Percentiles rank a stretch among this genome's conserved stretches.
phyloP scores from a whole-genome alignment of 495 filamentous ascomycete genomes.

The Trichoderma erinaceum region DNA sequence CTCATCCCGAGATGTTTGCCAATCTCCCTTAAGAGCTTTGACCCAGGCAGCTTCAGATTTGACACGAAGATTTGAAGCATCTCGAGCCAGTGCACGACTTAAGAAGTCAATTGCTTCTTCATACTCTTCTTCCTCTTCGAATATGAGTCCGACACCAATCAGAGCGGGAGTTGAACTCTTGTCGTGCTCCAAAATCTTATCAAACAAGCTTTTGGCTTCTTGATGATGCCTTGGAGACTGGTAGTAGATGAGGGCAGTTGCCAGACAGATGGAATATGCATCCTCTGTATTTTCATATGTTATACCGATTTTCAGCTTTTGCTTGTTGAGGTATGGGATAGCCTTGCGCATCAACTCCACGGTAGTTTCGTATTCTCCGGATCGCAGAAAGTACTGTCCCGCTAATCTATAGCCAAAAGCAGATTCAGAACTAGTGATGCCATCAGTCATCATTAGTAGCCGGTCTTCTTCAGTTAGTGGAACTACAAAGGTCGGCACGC shows the following conservation, averaged over 20 bases:
- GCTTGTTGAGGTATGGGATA: conserved; percentile 48
- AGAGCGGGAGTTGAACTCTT: conserved; percentile 69
- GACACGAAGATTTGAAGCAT: conserved; percentile 66
- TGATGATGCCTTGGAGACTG: conserved; percentile 83
- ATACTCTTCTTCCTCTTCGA: conserved; percentile 88
- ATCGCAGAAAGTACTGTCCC: conserved; percentile 72
- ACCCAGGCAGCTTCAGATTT: conserved; percentile 84
- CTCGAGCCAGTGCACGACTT: conserved; percentile 61
- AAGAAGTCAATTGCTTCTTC: conserved; percentile 71
- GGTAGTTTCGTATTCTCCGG: conserved; percentile 82
- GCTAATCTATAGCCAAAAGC: conserved; percentile 78
- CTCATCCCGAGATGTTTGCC: conserved; percentile 53
- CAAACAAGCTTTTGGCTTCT: conserved; percentile 79
- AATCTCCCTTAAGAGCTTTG: conserved; percentile 73
- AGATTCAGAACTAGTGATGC: conserved; percentile 66
- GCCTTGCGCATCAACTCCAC: conserved; percentile 74
- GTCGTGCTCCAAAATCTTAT: conserved; percentile 66
- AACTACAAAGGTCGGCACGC: conserved; percentile 40
- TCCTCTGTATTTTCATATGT: conserved; percentile 61
- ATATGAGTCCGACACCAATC: conserved; percentile 83
- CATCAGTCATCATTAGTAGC: conserved; percentile 76
- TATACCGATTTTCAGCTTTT: conserved; percentile 60
- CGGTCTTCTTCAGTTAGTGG: conserved; percentile 62
- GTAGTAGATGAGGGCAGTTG: conserved; percentile 76
- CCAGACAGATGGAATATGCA: conserved; percentile 67